Evolutionary conservation across 768 basidiomycete genomes (phyloP), one percentile per base, ranked within the genome.

Genomic region (Lactarius hengduanensis): DNA sequence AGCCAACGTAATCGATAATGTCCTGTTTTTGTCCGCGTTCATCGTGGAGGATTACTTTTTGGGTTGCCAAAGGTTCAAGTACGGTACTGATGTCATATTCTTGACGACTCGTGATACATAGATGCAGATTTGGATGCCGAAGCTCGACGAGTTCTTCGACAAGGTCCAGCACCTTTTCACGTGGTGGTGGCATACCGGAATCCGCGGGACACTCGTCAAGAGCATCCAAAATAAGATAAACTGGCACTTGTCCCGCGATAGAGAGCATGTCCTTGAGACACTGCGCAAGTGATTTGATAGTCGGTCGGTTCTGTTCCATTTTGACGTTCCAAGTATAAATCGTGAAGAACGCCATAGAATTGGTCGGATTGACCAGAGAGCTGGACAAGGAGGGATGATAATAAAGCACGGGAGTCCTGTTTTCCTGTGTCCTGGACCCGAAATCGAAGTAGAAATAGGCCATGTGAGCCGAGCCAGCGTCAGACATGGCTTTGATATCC

Each of bases 151-250:
- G 50, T 11, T 53, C 50, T 26, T 53, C 50, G 26, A 53, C 13
- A 7, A 53, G 50, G 50, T 53, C 26, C 5, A 53, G 50, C 50
- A 53, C 50, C 50, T 15, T 26, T 13, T 53, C 50, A 53, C 50
- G 50, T 53, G 50, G 2, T 2, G 50, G 11, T 16, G 22, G 50
- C 13, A 15, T 26, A 26, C 50, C 50, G 10, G 26, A 26, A 50
- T 50, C 47, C 50, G 50, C 16, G 16, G 41, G 50, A 16, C 50
- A 53, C 26, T 53, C 50, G 50, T 53, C 50, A 53, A 53, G 50
- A 26, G 50, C 50, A 16, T 53, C 50, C 13, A 53, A 28, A 53
- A 53, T 26, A 15, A 53, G 50, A 26, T 53, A 53, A 53, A 53
- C 26, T 26, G 50, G 26, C 26, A 15, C 22, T 15, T 28, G 50